A percentile compares a stretch with the other conserved stretches of the same genome.
These are phyloP conservation scores for Suillus fuscotomentosus DNA, from an alignment of 768 basidiomycete genomes.

Conservation along the genomic window DNA sequence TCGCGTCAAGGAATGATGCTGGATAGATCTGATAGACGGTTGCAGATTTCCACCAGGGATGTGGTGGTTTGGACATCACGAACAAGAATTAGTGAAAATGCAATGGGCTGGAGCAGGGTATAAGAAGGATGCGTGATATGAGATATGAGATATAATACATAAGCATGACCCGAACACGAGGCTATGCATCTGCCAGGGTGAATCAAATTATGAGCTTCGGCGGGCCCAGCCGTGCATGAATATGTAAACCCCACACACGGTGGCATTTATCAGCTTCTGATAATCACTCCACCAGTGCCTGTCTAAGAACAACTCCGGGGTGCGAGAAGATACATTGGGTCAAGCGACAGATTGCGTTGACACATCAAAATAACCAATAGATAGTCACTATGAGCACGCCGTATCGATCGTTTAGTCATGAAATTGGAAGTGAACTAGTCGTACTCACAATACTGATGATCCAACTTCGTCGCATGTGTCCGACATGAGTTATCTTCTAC, in stretches of 20 bases:
- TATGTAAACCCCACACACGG: background rate
- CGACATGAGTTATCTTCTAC: background rate
- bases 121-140: background rate
- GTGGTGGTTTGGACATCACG: conserved; percentile 9
- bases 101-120: background rate
- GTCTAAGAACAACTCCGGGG: background rate
- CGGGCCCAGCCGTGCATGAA: background rate
- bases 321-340: background rate
- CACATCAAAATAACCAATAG: background rate
- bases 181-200: background rate
- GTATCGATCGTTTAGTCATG: background rate
- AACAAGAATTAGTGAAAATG: background rate
- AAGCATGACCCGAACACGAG: background rate
- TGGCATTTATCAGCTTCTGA: background rate
- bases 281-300: background rate
- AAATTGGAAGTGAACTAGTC: background rate
- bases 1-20: conserved; percentile 68
- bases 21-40: conserved; percentile 72
- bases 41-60: conserved; percentile 58
- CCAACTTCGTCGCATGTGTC: background rate
- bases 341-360: background rate
- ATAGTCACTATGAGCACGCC: background rate
- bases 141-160: background rate
- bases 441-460: background rate
- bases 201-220: background rate